Evolutionary conservation across 2,329 filamentous ascomycete species (phyloP).

Genomic region (Monosporascus sp.): DNA sequence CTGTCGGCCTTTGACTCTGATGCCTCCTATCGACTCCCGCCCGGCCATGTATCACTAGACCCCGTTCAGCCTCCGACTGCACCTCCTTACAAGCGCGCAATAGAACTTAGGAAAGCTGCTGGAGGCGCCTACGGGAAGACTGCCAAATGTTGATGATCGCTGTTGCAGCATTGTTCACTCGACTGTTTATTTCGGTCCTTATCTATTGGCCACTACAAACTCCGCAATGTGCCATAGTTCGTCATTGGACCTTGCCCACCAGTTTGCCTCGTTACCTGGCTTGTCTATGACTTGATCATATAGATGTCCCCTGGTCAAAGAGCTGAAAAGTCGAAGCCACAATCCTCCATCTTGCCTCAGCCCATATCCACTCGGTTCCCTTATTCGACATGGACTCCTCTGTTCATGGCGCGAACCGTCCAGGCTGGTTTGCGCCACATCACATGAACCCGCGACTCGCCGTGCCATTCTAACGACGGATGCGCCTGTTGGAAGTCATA

Average conservation of each 20-base stretch:
- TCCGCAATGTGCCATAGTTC: too few relatives aligned
- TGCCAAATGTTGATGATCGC: not conserved
- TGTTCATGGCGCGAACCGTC: not conserved
- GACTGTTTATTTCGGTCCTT: too few relatives aligned
- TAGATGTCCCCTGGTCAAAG: too few relatives aligned
- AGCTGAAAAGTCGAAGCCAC: too few relatives aligned
- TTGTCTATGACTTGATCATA: too few relatives aligned
- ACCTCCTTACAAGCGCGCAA: conserved; percentile 85
- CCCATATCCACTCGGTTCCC: too few relatives aligned
- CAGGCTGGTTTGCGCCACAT: conserved; percentile 18
- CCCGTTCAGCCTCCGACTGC: conserved; percentile 94
- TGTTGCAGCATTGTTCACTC: too few relatives aligned
- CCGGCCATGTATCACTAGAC: conserved; percentile 80
- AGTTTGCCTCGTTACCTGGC: too few relatives aligned
- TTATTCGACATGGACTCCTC: too few relatives aligned
- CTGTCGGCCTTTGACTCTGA: conserved; percentile 93
- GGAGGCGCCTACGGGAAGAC: conserved; percentile 75
- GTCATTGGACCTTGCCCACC: too few relatives aligned
- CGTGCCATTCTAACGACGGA: conserved; percentile 16
- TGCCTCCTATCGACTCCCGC: conserved; percentile 84
- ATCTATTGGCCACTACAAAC: too few relatives aligned
- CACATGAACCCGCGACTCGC: conserved; percentile 16
- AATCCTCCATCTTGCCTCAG: too few relatives aligned
- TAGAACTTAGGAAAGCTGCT: conserved; percentile 73
- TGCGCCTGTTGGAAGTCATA: conserved; percentile 17